These are phyloP conservation scores for Ascochyta koolunga DNA, from an alignment of 2,329 filamentous ascomycete species.

Conservation along the genomic window DNA sequence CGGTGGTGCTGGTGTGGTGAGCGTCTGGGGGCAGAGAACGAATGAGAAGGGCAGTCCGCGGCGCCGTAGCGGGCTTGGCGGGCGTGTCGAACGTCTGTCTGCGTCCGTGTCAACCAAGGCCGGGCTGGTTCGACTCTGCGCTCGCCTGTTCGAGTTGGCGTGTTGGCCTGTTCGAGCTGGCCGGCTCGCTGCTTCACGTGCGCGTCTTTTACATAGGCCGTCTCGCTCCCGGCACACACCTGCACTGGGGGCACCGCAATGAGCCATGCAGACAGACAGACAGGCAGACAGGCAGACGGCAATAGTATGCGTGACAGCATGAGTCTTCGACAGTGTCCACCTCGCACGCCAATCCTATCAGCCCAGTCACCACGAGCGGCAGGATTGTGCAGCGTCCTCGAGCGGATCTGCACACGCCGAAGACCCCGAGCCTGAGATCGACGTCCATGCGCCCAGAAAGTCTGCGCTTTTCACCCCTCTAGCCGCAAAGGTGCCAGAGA, in stretches of 20 bases:
- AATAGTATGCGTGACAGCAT: too few species aligned
- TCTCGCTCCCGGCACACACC: too few species aligned
- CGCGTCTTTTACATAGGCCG: too few species aligned
- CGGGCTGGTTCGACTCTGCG: background rate
- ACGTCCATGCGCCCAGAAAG: conserved; percentile 7
- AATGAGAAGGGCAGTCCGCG: conserved; percentile 9
- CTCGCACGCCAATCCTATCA: background rate
- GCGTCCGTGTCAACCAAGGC: conserved; percentile 7
- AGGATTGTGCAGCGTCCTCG: background rate
- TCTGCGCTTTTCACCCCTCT: conserved; percentile 10
- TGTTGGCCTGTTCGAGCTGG: background rate
- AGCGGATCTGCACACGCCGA: conserved; percentile 20
- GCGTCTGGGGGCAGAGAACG: conserved; percentile 13
- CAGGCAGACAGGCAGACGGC: too few species aligned
- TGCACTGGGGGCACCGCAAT: too few species aligned
- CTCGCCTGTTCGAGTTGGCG: conserved; percentile 1
- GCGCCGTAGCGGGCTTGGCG: conserved; percentile 4
- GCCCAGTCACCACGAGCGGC: background rate
- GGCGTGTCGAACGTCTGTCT: background rate
- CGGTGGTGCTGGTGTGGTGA: conserved; percentile 21
- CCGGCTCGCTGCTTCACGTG: too few species aligned
- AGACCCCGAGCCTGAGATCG: conserved; percentile 19
- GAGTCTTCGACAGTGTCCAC: too few species aligned
- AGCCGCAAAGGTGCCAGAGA: conserved; percentile 7
- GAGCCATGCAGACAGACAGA: too few species aligned